Conservation (phyloP, 257 asterid genomes). For the Petunia secreta region DNA sequence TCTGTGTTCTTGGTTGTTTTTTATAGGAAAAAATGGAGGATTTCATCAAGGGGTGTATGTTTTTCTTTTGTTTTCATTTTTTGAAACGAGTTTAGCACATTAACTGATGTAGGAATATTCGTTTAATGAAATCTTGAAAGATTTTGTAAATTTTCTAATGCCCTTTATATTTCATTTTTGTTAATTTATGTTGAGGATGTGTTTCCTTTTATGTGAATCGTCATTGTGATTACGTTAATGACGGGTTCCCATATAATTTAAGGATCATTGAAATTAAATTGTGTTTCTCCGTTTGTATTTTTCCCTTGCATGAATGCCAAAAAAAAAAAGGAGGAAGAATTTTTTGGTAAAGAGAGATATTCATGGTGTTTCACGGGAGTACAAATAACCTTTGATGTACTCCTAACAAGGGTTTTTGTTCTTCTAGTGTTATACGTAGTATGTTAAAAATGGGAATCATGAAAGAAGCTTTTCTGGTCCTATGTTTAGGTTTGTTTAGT, state of each 20-base stretch:
- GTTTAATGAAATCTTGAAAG: neutral
- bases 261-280: neutral
- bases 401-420: neutral
- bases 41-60: neutral
- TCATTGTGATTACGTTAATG: neutral
- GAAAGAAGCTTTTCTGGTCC: neutral
- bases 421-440: neutral
- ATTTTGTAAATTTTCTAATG: neutral
- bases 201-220: neutral
- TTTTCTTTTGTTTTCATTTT: neutral
- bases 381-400: neutral
- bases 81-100: neutral
- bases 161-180: neutral
- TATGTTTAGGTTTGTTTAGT: neutral
- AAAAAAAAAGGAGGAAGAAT: neutral
- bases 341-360: neutral
- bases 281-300: neutral
- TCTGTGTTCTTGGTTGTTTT: neutral
- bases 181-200: neutral
- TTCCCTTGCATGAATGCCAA: neutral
- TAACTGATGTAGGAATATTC: no score
- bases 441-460: neutral
- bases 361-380: neutral
- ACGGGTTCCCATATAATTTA: neutral
- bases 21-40: neutral